Base-by-base conservation (phyloP, 306 rosid species). In the Lagenaria siceraria region DNA sequence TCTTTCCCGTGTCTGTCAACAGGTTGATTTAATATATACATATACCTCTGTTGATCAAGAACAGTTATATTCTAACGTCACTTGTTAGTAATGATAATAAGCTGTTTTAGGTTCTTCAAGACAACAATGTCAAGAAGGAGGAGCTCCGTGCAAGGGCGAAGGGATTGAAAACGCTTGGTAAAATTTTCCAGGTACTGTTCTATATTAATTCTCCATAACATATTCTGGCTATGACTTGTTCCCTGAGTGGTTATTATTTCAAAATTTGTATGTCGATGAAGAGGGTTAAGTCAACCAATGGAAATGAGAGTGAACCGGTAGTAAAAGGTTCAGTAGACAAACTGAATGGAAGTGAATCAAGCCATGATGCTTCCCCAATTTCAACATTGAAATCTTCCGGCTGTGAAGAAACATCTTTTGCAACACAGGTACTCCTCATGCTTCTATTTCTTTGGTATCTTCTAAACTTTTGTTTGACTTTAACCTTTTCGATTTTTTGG, bases 101-200 rank as follows among this genome's bases (percentile, higher is more conserved):
- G 31, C 54, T 74, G 82, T 69, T 83, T 46, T 84, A 95, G 98
- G 97, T 95, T 81, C 98, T 95, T 80, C 98, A 92, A 83, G 98
- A 95, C 79, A 89, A 63, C 86, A 86, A 48, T 80, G 88, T 80
- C 81, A 95, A 81, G 90, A 95, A 89, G 82, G 98, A 95, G 87
- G 98, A 92, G 78, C 90, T 92, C 73, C 97, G 93, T 18, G 97
- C 90, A 42, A 93, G 98, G 77, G 98, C 98, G 36, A 95, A 95
- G 85, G 98, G 97, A 63, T 85, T 95, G 88, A 95, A 95, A 85
- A 88, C 95, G 53, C 98, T 95, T 69, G 98, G 98, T 72, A 95
- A 89, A 92, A 90, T 95, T 77, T 92, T 95, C 85, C 98, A 92
- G 98, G 98, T 95, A 82, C 54, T 76, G 74, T 78, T 76, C 81